Evolutionary conservation across 176 grass and related monocot genomes (phyloP).

Genomic region (Melocanna baccifera): DNA sequence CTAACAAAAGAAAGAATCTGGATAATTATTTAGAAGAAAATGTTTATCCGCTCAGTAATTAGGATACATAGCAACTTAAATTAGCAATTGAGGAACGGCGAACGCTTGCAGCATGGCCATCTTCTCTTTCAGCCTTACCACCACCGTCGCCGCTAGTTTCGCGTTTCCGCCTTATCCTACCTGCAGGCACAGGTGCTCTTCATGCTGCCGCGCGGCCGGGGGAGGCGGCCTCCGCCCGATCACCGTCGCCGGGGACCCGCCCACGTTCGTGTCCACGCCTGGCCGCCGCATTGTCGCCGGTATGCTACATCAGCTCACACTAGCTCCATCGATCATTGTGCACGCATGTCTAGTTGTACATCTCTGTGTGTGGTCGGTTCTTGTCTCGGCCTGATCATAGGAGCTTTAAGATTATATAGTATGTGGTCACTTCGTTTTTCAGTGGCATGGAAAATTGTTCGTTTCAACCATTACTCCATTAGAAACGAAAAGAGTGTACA

Average conservation of each 20-base stretch:
- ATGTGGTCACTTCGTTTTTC: background rate
- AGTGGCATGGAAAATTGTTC: background rate
- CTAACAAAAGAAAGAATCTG: no score
- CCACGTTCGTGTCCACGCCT: conserved; percentile 68
- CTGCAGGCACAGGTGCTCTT: background rate
- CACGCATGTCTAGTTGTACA: no score
- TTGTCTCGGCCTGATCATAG: background rate
- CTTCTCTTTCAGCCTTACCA: conserved; percentile 35
- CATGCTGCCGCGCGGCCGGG: background rate
- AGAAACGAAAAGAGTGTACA: background rate
- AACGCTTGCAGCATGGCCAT: conserved; percentile 45
- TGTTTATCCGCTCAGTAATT: no score
- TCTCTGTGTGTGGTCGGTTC: background rate
- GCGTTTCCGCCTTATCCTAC: background rate
- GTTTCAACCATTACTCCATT: no score
- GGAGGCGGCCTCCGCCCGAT: conserved; percentile 34
- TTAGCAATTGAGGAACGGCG: background rate
- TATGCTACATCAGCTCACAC: conserved; percentile 5
- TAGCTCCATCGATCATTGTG: background rate
- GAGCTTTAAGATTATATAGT: background rate
- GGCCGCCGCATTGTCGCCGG: conserved; percentile 85
- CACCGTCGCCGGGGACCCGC: conserved; percentile 64
- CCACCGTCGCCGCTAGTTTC: conserved; percentile 5
- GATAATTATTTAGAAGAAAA: no score
- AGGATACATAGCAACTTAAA: background rate